Conservation (phyloP, 2,329 filamentous ascomycete genomes). For the Cladorrhinum sp. region DNA sequence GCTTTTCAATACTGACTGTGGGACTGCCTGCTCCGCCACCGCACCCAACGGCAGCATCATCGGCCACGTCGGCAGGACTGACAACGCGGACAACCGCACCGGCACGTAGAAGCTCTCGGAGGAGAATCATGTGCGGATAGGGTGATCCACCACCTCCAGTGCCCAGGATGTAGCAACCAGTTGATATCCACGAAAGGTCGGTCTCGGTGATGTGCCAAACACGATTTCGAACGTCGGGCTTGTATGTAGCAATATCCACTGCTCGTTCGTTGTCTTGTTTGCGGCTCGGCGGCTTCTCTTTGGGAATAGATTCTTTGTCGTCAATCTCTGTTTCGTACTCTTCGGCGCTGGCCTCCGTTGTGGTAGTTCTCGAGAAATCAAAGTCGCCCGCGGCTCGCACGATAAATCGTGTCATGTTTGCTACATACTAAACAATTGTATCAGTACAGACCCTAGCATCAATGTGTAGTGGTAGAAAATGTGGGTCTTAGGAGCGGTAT, state of each 20-base stretch:
- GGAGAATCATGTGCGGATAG: constrained; percentile 49
- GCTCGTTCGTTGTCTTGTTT: constrained; percentile 11
- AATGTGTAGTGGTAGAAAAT: no score
- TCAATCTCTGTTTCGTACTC: constrained; percentile 20
- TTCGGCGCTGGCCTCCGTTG: neutral
- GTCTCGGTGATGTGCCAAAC: constrained; percentile 57
- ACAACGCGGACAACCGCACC: constrained; percentile 52
- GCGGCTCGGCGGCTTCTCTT: constrained; percentile 12
- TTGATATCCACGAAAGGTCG: constrained; percentile 55
- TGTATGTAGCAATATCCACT: constrained; percentile 40
- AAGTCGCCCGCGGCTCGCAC: constrained; percentile 59
- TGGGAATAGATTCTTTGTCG: constrained; percentile 28
- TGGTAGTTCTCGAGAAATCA: constrained; percentile 39
- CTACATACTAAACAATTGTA: constrained; percentile 41
- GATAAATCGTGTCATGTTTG: constrained; percentile 54
- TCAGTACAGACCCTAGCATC: neutral
- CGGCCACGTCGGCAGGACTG: constrained; percentile 46
- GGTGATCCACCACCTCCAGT: constrained; percentile 59
- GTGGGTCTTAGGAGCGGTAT: no score
- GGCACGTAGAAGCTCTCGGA: constrained; percentile 48
- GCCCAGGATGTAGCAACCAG: constrained; percentile 59
- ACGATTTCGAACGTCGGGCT: constrained; percentile 47
- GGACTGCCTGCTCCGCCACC: constrained; percentile 59
- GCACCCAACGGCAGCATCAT: constrained; percentile 51
- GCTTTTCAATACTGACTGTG: constrained; percentile 58